phyloP scores from a whole-genome alignment of 495 filamentous ascomycete genomes.

The Talaromyces liani region DNA sequence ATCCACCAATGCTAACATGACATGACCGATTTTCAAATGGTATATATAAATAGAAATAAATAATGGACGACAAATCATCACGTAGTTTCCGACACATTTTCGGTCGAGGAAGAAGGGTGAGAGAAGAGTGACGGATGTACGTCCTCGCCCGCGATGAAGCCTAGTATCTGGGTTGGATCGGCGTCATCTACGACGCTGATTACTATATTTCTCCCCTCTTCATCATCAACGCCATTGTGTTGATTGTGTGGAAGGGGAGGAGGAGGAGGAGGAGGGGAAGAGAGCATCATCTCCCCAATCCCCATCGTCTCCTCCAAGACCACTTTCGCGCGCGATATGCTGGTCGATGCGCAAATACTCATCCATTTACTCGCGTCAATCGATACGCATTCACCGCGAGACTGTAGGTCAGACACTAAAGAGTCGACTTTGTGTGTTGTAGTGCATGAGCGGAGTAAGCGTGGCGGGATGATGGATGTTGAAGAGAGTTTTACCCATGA shows the following conservation, averaged over 20 bases:
- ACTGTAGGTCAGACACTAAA: constrained; percentile 18
- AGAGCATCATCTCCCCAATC: neutral
- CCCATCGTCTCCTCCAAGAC: constrained; percentile 10
- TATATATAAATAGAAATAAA: neutral
- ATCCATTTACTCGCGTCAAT: constrained; percentile 25
- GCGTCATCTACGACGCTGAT: constrained; percentile 7
- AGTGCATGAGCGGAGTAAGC: constrained; percentile 18
- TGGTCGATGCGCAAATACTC: constrained; percentile 23
- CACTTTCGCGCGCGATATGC: constrained; percentile 19
- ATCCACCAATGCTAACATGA: neutral
- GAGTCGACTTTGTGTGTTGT: constrained; percentile 24
- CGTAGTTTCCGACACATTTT: neutral
- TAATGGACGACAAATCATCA: neutral
- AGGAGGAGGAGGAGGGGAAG: neutral
- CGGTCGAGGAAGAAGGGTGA: neutral
- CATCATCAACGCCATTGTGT: neutral
- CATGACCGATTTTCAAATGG: neutral
- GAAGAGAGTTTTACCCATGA: constrained; percentile 36
- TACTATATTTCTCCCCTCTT: neutral
- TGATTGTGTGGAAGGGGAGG: too few species aligned
- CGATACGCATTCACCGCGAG: constrained; percentile 11
- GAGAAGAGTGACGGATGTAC: neutral
- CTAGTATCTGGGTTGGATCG: neutral
- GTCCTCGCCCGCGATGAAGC: constrained; percentile 1
- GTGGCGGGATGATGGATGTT: constrained; percentile 29